Percentiles rank a stretch among this genome's conserved stretches.
Conservation (phyloP, 2,329 filamentous ascomycete species). For the Septoria petroselini region DNA sequence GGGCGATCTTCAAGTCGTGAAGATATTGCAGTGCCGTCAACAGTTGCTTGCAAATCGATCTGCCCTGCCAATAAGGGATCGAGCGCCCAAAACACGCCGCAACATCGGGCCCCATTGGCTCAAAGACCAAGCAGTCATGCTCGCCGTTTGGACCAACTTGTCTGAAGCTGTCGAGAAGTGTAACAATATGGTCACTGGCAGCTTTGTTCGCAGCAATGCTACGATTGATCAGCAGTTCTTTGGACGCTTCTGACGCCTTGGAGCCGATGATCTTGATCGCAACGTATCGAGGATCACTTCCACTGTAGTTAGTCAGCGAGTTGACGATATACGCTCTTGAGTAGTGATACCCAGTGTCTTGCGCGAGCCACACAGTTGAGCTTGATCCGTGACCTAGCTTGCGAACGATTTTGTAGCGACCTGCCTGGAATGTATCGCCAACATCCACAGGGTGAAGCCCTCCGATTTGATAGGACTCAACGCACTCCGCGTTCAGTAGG, state of each 20-base stretch:
- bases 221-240: background rate
- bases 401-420: conserved; percentile 8
- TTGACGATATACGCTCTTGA: too few relatives aligned
- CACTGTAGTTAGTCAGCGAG: too few relatives aligned
- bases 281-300: too few relatives aligned
- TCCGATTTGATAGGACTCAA: background rate
- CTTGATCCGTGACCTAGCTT: conserved; percentile 14
- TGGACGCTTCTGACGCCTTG: background rate
- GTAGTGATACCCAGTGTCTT: background rate
- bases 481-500: too few relatives aligned
- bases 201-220: too few relatives aligned
- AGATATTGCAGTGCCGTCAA: conserved; percentile 5
- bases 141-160: conserved; percentile 10
- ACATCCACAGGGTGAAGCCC: background rate
- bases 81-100: background rate
- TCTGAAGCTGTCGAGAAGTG: conserved; percentile 7
- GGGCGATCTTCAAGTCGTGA: conserved; percentile 1
- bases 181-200: background rate
- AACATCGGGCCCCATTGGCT: background rate
- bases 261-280: conserved; percentile 10
- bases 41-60: conserved; percentile 5
- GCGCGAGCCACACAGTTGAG: conserved; percentile 18
- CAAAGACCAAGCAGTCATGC: conserved; percentile 7
- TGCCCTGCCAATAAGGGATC: background rate
- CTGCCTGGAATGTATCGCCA: background rate